phyloP scores from a whole-genome alignment of 2,329 filamentous ascomycete genomes.

The Paracoccidioides brasiliensis region DNA sequence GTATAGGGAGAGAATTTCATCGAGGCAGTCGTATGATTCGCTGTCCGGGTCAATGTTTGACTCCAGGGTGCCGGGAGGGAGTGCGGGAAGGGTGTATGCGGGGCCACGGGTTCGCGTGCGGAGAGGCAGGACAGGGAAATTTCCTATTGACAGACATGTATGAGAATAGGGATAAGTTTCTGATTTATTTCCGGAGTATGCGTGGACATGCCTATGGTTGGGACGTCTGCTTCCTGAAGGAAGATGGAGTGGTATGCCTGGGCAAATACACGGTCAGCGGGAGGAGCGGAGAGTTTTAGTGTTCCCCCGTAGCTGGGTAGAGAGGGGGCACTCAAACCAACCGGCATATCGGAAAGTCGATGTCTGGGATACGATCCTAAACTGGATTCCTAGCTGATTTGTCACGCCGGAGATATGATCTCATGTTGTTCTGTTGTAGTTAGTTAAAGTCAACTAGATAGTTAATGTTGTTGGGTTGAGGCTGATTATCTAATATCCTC shows the following conservation, averaged over 20 bases:
- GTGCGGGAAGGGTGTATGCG: constrained; percentile 64
- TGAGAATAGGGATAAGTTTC: neutral
- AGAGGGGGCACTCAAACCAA: constrained; percentile 18
- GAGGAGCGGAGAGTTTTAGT: neutral
- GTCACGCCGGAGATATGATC: neutral
- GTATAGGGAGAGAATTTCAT: constrained; percentile 86
- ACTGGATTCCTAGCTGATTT: neutral
- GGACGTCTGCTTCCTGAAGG: constrained; percentile 61
- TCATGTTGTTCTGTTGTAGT: no score
- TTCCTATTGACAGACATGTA: constrained; percentile 43
- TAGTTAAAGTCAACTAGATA: no score
- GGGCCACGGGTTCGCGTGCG: constrained; percentile 93
- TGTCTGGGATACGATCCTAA: neutral
- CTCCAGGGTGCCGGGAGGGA: constrained; percentile 43
- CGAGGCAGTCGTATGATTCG: constrained; percentile 90
- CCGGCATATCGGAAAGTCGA: constrained; percentile 32
- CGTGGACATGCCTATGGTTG: constrained; percentile 43
- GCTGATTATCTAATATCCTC: no score
- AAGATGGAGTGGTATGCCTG: constrained; percentile 98
- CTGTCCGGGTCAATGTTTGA: constrained; percentile 59
- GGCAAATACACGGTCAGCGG: neutral
- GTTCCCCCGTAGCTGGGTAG: no score
- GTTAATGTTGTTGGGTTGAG: no score
- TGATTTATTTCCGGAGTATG: neutral
- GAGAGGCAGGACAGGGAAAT: constrained; percentile 87